Evolutionary conservation across 73 alveolate genomes (phyloP).

Genomic region (Paramecium caudatum): DNA sequence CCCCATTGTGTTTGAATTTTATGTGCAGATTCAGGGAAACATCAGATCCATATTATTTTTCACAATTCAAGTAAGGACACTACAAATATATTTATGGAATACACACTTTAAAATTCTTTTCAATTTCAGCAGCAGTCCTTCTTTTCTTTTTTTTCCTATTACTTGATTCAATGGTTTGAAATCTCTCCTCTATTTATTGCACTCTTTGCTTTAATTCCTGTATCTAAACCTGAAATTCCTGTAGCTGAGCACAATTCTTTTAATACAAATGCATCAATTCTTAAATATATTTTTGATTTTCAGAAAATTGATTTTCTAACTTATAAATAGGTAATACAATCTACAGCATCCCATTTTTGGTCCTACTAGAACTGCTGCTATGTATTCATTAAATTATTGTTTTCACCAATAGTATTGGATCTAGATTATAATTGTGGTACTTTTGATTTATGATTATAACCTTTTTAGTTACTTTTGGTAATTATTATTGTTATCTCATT

Average conservation of each 20-base stretch:
- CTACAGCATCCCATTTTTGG: no score
- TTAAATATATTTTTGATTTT: background rate
- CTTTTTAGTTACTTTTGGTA: conserved; percentile 10
- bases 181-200: conserved; percentile 29
- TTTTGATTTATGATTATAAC: conserved; percentile 52
- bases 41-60: conserved; percentile 86
- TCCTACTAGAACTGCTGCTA: no score
- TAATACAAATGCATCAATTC: conserved; percentile 49
- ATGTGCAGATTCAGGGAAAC: conserved; percentile 87
- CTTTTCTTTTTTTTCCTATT: conserved; percentile 86
- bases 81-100: conserved; percentile 60
- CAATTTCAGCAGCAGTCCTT: conserved; percentile 88
- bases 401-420: conserved; percentile 1
- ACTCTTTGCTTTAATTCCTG: conserved; percentile 26
- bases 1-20: conserved; percentile 88
- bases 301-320: no score
- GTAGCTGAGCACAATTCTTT: background rate
- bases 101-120: conserved; percentile 75
- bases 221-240: conserved; percentile 22
- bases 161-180: conserved; percentile 60
- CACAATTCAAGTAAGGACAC: conserved; percentile 87
- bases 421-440: background rate
- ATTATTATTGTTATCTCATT: conserved; percentile 25
- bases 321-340: no score
- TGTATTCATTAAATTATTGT: background rate